Evolutionary conservation across 306 rosid genomes (phyloP).

Genomic region (Herpetospermum pedunculosum): DNA sequence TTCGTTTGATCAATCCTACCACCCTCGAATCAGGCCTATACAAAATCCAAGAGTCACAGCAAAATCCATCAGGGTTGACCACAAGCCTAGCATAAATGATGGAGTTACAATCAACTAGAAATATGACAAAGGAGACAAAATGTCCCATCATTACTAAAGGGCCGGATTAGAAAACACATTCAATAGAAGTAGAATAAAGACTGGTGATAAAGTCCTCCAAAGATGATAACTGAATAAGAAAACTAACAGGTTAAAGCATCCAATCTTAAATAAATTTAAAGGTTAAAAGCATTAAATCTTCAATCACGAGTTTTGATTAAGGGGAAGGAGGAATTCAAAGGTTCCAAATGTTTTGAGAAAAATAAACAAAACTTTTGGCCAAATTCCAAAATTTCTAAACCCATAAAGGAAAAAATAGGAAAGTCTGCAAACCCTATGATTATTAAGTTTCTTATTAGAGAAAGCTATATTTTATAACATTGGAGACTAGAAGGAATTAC

Average conservation of each 20-base stretch:
- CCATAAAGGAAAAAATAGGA: neutral
- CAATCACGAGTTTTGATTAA: neutral
- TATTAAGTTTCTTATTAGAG: neutral
- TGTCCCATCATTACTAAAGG: neutral
- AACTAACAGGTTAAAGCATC: neutral
- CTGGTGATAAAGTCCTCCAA: neutral
- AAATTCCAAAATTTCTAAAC: neutral
- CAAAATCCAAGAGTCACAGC: slow-evolving; percentile 8
- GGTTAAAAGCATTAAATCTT: neutral
- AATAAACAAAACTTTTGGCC: neutral
- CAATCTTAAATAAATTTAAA: neutral
- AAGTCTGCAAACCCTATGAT: neutral
- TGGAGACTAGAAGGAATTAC: neutral
- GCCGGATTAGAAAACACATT: neutral
- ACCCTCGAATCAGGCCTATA: slow-evolving; percentile 82
- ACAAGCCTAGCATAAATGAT: neutral
- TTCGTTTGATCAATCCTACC: slow-evolving; percentile 49
- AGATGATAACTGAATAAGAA: neutral
- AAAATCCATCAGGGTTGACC: slow-evolving; percentile 2
- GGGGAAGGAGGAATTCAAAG: neutral
- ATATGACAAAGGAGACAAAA: neutral
- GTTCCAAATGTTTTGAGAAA: neutral
- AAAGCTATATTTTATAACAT: neutral
- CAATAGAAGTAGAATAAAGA: neutral
- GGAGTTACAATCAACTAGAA: neutral